Conservation (phyloP, 2,329 filamentous ascomycete genomes). For the Aspergillus sclerotialis region DNA sequence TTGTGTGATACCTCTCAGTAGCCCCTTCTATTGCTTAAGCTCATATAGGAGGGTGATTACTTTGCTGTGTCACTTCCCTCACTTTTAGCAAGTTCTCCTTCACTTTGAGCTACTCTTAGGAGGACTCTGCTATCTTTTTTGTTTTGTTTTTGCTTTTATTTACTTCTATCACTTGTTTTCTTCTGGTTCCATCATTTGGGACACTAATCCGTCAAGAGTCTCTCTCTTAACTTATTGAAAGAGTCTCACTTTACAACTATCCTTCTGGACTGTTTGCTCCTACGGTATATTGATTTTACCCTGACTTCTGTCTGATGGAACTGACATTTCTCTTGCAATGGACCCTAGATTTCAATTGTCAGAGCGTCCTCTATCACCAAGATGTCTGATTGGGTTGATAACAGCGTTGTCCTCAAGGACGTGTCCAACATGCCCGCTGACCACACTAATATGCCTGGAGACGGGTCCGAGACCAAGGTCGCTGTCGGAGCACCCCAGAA, state of each 20-base stretch:
- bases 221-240: background rate
- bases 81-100: background rate
- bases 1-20: too few species aligned
- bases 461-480: too few species aligned
- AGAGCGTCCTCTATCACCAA: too few species aligned
- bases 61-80: background rate
- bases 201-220: background rate
- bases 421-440: background rate
- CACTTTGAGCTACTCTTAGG: background rate
- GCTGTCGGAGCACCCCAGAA: too few species aligned
- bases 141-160: background rate
- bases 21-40: too few species aligned
- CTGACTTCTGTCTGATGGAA: too few species aligned
- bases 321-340: too few species aligned
- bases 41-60: too few species aligned
- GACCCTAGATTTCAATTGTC: too few species aligned
- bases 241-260: too few species aligned
- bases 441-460: constrained; percentile 11
- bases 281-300: too few species aligned
- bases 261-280: too few species aligned
- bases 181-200: background rate
- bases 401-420: background rate
- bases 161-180: background rate
- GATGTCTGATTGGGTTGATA: background rate
- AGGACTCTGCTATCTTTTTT: background rate